Evolutionary conservation across 1,284 basidiomycete genomes (phyloP), one percentile per base, ranked within the genome.

Genomic region (Amylostereum chailletii): DNA sequence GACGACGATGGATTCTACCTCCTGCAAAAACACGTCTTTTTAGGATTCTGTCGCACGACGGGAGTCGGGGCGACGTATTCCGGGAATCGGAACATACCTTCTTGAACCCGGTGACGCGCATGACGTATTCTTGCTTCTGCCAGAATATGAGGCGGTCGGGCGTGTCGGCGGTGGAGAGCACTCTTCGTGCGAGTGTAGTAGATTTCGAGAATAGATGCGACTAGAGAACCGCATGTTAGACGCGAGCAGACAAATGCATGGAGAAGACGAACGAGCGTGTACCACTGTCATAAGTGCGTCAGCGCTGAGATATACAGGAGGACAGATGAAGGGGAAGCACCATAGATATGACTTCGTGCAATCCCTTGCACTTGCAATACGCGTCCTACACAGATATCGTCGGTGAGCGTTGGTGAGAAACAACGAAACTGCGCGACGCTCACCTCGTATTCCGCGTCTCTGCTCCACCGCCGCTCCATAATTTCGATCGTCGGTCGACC

Each of bases 361-460:
- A 74, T 2, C 80, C 80, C 42, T 68, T 65, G 56, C 76, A 79
- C 53, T 68, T 70, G 38, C 65, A 70, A 30, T 75, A 58, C 3
- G 80, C 77, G 57, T 80, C 77, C 75, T 80, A 50, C n/a, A 29
- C 8, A 19, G 3, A 27, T 6, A 33, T 34, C 26, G 11, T 32
- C 4, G 33, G 37, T 29, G 37, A 36, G 54, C 51, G 32, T 56
- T n/a, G 3, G 19, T 19, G 30, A 48, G 45, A 11, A 41, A n/a
- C 34, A 39, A 40, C 34, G 10, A 30, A 29, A 9, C 31, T 32
- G 8, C 0, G 46, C 50, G n/a, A 34, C 55, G 42, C 54, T 40
- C 30, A 79, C 81, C 67, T 85, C 82, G 51, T 84, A 83, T 3
- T 68, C 65, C 0, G 83, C 81, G 56, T 81, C 74, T 48, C 65